Evolutionary conservation across 345 rosid genomes (phyloP), one percentile per base, ranked within the genome.

Genomic region (Linum tenue): DNA sequence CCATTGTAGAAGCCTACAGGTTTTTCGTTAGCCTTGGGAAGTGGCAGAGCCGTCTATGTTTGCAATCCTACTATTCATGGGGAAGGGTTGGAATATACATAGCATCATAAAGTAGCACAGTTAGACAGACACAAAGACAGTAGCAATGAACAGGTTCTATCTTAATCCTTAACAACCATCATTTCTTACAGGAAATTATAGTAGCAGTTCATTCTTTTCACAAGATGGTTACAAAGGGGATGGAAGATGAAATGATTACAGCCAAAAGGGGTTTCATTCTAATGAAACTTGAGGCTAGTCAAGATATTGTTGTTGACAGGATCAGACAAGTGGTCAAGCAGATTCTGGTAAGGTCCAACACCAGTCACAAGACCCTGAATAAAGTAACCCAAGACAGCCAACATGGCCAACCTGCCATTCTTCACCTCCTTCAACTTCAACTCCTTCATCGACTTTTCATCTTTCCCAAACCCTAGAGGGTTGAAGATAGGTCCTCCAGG

Each of bases 231-330:
- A 74, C 80, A 72, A 48, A 41, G 65, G 58, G 70, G 59, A 66
- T 39, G 63, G 69, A 55, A 44, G 56, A 22, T 22, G 31, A 42
- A 56, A 55, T 67, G 39, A 22, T 15, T 51, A 53, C 75, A 63
- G 62, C 41, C 37, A 51, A 71, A 67, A 55, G 66, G 64, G 14
- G 17, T 0, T 17, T 56, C 31, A 63, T 58, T 76, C 78, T 76
- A 94, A 69, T 90, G 99, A 74, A 94, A 94, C 85, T 94, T 90
- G 74, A 94, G 92, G 79, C 84, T 94, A 50, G 99, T 94, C 80
- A 94, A 75, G 75, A 94, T 1, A 39, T 92, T 94, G 95, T 94
- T 94, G 89, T 94, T 83, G 72, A 86, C 81, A 2, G 97, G 97
- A 74, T 94, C 99, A 17, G 97, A 82, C 86, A 94, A 77, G 70